Evolutionary conservation across 345 rosid species (phyloP), one percentile per base, ranked within the genome.

Genomic region (Rhizophora apiculata): DNA sequence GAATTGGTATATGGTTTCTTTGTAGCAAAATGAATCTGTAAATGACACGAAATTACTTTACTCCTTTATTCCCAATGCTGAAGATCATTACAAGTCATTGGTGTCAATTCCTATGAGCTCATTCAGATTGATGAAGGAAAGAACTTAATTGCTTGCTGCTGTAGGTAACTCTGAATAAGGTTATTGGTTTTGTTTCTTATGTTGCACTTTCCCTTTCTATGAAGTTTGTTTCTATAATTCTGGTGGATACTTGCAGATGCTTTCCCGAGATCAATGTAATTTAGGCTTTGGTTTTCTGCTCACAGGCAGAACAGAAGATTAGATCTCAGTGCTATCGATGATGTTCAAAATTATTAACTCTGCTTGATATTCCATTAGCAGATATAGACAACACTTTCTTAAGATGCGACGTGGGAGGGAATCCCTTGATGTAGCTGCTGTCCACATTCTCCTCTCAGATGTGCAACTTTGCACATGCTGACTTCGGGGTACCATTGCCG

Each of bases 231-330:
- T 1, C 39, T 36, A 8, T 58, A 55, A 15, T 73, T 70, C 39
- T 63, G 26, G 27, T 48, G 56, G 34, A 32, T 69, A 11, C 20
- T 6, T 54, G 26, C 31, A 32, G 15, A 8, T 8, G 36, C 18
- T 34, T 34, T 9, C 29, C 62, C 3, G 39, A 37, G 9, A 13
- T 24, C 19, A 62, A 27, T 78, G 16, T 58, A 10, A 22, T 11
- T 24, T 30, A 62, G 39, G 58, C 53, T 56, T 52, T 69, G 39
- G 60, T 19, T 68, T 55, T 62, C 64, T 80, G 70, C 60, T 71
- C 85, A 74, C 89, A 94, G 97, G 89, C 87, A 85, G 76, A 85
- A 86, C 69, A 96, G 98, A 69, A 94, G 78, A 81, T 89, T 97
- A 46, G 83, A 82, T 80, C 87, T 88, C 75, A 91, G 90, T 63